Conservation (phyloP, 495 filamentous ascomycete genomes). For the Haplographium delicatum region DNA sequence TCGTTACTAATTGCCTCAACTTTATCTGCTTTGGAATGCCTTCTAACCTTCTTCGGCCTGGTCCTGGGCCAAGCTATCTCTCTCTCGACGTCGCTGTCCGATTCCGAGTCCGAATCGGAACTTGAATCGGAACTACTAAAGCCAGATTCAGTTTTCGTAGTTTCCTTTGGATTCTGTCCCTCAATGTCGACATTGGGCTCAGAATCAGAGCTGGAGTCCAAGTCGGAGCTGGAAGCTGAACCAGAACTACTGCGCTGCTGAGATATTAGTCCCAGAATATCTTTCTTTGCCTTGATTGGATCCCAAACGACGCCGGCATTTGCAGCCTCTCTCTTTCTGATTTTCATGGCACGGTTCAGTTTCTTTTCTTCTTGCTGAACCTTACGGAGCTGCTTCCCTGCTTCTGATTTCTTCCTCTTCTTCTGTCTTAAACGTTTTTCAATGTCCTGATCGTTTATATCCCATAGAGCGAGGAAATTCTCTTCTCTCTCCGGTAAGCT, state of each 20-base stretch:
- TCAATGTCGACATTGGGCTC: neutral
- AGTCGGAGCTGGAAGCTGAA: constrained; percentile 1
- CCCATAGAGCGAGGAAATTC: constrained; percentile 31
- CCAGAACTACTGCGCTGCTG: neutral
- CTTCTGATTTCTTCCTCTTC: constrained; percentile 27
- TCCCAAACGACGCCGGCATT: constrained; percentile 13
- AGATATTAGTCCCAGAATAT: constrained; percentile 11
- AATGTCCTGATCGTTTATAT: constrained; percentile 29
- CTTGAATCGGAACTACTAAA: neutral
- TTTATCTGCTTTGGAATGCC: no score
- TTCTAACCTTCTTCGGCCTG: no score
- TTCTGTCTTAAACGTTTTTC: constrained; percentile 20
- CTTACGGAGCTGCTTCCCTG: constrained; percentile 24
- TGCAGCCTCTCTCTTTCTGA: constrained; percentile 14
- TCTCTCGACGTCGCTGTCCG: neutral
- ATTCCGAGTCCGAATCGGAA: neutral
- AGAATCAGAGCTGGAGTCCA: constrained; percentile 1
- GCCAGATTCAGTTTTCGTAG: constrained; percentile 6
- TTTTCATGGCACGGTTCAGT: constrained; percentile 21
- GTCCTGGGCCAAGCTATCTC: no score
- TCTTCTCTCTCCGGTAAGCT: constrained; percentile 30
- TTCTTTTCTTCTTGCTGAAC: constrained; percentile 26
- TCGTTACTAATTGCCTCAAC: no score
- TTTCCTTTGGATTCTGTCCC: constrained; percentile 5
- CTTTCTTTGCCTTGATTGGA: constrained; percentile 7